Evolutionary conservation across 805 yeast species (phyloP).

Genomic region (Metschnikowia aberdeeniae): DNA sequence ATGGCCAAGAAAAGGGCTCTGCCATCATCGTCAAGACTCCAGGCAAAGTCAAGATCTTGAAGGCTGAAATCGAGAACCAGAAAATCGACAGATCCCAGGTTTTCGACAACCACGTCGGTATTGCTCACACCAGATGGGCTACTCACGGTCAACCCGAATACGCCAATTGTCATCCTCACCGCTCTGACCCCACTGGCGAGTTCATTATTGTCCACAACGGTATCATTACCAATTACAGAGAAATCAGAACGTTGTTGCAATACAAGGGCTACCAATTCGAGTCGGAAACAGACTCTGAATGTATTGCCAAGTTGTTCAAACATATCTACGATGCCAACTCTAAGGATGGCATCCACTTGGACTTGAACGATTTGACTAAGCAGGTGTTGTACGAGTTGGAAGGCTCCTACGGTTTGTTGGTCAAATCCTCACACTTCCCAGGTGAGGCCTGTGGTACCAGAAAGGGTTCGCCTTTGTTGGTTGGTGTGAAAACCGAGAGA

Average conservation of each 20-base stretch:
- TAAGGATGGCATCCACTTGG: conserved; percentile 71
- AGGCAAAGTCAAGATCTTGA: conserved; percentile 86
- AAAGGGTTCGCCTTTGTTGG: conserved; percentile 95
- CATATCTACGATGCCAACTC: conserved; percentile 78
- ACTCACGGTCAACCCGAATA: conserved; percentile 94
- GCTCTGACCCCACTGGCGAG: conserved; percentile 78
- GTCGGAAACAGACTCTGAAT: conserved; percentile 96
- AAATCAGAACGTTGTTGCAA: conserved; percentile 73
- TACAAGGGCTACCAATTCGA: conserved; percentile 80
- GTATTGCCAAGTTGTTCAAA: conserved; percentile 92
- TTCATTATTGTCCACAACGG: conserved; percentile 96
- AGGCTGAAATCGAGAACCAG: conserved; percentile 51
- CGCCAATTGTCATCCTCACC: conserved; percentile 91
- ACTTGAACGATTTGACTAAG: conserved; percentile 88
- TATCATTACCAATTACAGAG: conserved; percentile 93
- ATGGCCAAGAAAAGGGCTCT: conserved; percentile 75
- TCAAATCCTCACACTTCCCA: conserved; percentile 88
- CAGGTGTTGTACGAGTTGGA: conserved; percentile 89
- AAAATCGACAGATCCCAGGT: conserved; percentile 57
- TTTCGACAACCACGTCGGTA: conserved; percentile 86
- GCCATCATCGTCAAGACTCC: conserved; percentile 74
- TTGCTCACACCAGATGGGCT: conserved; percentile 99
- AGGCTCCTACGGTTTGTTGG: conserved; percentile 95
- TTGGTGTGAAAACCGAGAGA: conserved; percentile 95
- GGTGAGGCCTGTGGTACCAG: conserved; percentile 95